Base-by-base conservation (phyloP, 2,329 filamentous ascomycete species). In the Aspergillus fumigatiaffinis region DNA sequence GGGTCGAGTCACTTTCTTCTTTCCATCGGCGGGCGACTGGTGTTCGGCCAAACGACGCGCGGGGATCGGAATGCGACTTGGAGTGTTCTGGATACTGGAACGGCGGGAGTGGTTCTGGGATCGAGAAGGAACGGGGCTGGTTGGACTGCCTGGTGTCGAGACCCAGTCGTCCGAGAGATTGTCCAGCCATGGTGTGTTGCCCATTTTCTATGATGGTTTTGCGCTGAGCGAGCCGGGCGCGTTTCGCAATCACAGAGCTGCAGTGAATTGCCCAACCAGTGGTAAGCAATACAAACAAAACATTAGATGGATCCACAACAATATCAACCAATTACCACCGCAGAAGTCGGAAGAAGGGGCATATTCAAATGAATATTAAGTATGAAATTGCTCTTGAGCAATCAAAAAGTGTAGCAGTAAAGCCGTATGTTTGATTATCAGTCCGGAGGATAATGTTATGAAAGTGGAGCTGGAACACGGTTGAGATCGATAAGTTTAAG, bases 141-240 rank as follows among this genome's bases (percentile, higher is more conserved):
- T 72, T 20, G 74, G 75, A 21, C 73, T 73, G 35, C 61, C 66
- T 57, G 70, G 73, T 56, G 70, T 66, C 17, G 73, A 73, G 7
- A 72, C 68, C 76, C 76, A 78, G 66, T 78, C 76, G 59, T 78
- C 76, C 17, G 73, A 74, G 12, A 77, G 71, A 52, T 69, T 73
- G 58, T 77, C 73, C 49, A 78, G 73, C 76, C 76, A 78, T 67
- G 75, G 76, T 65, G 74, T 69, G 55, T 62, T 60, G 59, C 66
- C 64, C 71, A 73, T 73, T 61, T 63, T 70, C 57, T 46, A 20
- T 55, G 35, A 50, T 32, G 26, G 35, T 58, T 51, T 38, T 51
- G 48, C 41, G 49, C 38, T 55, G 32, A 53, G 58, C 56, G 50
- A 60, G 56, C 59, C 63, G 57, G 56, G 54, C 53, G 63, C 63